Base-by-base conservation (phyloP, 345 rosid genomes). In the Eucalyptus tenuipes region DNA sequence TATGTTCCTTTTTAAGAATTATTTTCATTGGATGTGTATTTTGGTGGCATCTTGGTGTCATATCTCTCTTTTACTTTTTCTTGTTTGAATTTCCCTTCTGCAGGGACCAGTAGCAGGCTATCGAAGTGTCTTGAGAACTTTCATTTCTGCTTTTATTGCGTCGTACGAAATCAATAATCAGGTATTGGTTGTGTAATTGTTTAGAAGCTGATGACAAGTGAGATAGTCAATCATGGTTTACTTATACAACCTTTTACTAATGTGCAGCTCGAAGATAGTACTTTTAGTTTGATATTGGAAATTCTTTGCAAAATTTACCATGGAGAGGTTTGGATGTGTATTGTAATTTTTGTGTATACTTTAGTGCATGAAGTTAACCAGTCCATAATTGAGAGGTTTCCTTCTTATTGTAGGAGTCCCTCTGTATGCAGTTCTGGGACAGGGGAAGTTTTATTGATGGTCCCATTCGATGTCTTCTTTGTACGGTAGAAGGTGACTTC, bases 361-460 rank as follows among this genome's bases (percentile, higher is more conserved):
- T 89, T 44, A 87, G 91, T 86, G 87, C 15, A 53, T 61, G 59
- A 42, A 37, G n/a, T 27, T 48, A 57, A 84, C 57, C 68, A 22
- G 57, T 89, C 59, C 82, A 86, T 89, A 18, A 22, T 55, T 18
- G 33, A 75, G 79, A 47, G 27, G 22, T 85, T 29, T 49, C 42
- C 64, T 90, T 71, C 52, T 90, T 66, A 87, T 84, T 89, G 89
- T 92, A 97, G 99, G 99, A 98, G 92, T 95, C 97, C 86, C 99
- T 98, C 86, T 97, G 99, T 92, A 91, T 89, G 93, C 99, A 98
- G 90, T 98, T 98, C 92, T 98, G 99, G 99, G 99, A 98, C 91
- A 94, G 91, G 91, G 94, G 92, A 89, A 98, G 99, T 92, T 96
- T 93, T 91, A 93, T 97, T 85, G 99, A 98, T 86, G 99, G 99